Evolutionary conservation across 2,329 filamentous ascomycete species (phyloP).

Genomic region (Trichoderma afroharzianum): DNA sequence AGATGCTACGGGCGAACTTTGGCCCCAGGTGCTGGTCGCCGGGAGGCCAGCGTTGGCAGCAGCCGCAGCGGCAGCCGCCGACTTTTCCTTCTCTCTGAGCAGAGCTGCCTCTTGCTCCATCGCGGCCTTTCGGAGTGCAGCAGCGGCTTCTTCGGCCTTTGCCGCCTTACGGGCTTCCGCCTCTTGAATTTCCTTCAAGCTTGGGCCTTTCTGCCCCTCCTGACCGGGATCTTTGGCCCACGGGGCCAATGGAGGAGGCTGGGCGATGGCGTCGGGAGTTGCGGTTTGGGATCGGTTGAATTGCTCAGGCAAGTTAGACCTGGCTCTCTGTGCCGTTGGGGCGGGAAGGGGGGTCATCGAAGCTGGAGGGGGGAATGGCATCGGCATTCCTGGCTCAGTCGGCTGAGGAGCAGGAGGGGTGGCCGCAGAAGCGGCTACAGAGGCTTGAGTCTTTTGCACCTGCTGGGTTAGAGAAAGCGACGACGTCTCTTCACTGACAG

Average conservation of each 20-base stretch:
- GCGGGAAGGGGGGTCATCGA: slow-evolving; percentile 81
- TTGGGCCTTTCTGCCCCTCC: slow-evolving; percentile 74
- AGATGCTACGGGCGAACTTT: slow-evolving; percentile 66
- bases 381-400: slow-evolving; percentile 61
- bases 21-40: slow-evolving; percentile 85
- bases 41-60: slow-evolving; percentile 75
- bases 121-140: slow-evolving; percentile 70
- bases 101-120: slow-evolving; percentile 74
- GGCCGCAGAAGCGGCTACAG: slow-evolving; percentile 35
- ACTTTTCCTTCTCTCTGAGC: slow-evolving; percentile 56
- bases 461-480: slow-evolving; percentile 74
- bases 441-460: slow-evolving; percentile 69
- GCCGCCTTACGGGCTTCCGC: slow-evolving; percentile 90
- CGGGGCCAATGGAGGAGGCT: slow-evolving; percentile 74
- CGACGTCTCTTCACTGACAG: slow-evolving; percentile 28
- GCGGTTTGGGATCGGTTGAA: slow-evolving; percentile 69
- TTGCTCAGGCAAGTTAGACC: slow-evolving; percentile 78
- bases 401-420: slow-evolving; percentile 39
- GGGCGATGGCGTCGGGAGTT: slow-evolving; percentile 59
- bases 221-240: slow-evolving; percentile 86
- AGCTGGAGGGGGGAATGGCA: slow-evolving; percentile 68
- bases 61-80: slow-evolving; percentile 42
- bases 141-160: slow-evolving; percentile 77
- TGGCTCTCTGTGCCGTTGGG: slow-evolving; percentile 79
- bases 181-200: slow-evolving; percentile 94